These are phyloP conservation scores for Asterionellopsis glacialis DNA, from an alignment of 108 stramenopile species.

Conservation along the genomic window DNA sequence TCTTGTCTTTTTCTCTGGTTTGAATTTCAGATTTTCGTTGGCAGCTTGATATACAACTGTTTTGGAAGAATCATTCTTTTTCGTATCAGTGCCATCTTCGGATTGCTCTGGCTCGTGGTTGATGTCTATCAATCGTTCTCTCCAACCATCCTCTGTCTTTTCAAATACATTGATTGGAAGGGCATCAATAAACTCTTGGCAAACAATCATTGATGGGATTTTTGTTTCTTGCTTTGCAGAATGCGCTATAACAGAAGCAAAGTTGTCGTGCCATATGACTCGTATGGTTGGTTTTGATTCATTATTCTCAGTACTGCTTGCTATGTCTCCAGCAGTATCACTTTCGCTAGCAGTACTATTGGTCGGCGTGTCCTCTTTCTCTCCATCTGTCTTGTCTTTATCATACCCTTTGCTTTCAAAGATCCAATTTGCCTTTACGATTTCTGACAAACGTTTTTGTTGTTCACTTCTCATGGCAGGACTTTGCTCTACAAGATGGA, in stretches of 20 bases:
- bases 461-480: constrained; percentile 69
- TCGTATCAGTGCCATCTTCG: constrained; percentile 12
- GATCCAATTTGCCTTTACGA: background rate
- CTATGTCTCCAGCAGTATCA: background rate
- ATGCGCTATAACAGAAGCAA: constrained; percentile 43
- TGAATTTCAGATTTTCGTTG: background rate
- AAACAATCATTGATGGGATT: constrained; percentile 63
- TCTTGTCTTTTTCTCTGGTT: constrained; percentile 41
- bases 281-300: constrained; percentile 27
- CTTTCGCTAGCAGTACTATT: background rate
- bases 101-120: constrained; percentile 39
- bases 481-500: constrained; percentile 92
- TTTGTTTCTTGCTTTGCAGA: constrained; percentile 21
- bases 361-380: background rate
- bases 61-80: constrained; percentile 13
- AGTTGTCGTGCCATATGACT: constrained; percentile 71
- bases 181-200: constrained; percentile 95
- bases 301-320: constrained; percentile 10
- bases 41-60: constrained; percentile 4
- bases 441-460: constrained; percentile 52
- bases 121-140: constrained; percentile 92
- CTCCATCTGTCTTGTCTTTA: background rate
- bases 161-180: constrained; percentile 93
- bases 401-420: background rate
- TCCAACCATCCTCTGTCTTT: constrained; percentile 87